Conservation (phyloP, 352 stramenopile genomes). For the Phytophthora tubulina region DNA sequence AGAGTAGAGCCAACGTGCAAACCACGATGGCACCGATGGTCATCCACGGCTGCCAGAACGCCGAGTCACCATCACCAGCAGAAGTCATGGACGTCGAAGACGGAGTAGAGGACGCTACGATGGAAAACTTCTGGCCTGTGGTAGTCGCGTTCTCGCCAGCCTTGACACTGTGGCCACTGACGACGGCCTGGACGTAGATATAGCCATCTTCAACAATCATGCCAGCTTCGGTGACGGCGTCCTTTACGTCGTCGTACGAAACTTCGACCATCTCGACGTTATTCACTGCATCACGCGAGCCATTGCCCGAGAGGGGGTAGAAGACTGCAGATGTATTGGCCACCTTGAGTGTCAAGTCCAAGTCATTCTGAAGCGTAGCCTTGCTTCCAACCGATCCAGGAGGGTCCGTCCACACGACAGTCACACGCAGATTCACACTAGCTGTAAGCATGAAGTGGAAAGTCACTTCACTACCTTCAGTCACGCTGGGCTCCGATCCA, state of each 20-base stretch:
- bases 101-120: constrained; percentile 81
- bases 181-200: constrained; percentile 70
- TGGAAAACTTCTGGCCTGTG: constrained; percentile 69
- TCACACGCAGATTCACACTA: constrained; percentile 69
- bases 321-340: constrained; percentile 61
- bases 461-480: constrained; percentile 51
- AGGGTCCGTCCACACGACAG: constrained; percentile 78
- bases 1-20: constrained; percentile 58
- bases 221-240: constrained; percentile 38
- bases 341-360: constrained; percentile 71
- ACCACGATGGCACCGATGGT: constrained; percentile 68
- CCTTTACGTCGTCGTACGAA: constrained; percentile 58
- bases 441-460: constrained; percentile 70
- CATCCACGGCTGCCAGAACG: constrained; percentile 85
- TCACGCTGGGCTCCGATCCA: constrained; percentile 65
- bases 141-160: constrained; percentile 52
- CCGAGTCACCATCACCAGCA: neutral
- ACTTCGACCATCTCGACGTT: constrained; percentile 87
- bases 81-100: constrained; percentile 48
- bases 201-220: constrained; percentile 43
- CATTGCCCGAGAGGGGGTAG: constrained; percentile 70
- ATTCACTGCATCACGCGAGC: constrained; percentile 69
- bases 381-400: constrained; percentile 62
- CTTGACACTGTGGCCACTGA: constrained; percentile 75
- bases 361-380: constrained; percentile 71